Evolutionary conservation across 345 rosid genomes (phyloP).

Genomic region (Euphorbia lathyris): DNA sequence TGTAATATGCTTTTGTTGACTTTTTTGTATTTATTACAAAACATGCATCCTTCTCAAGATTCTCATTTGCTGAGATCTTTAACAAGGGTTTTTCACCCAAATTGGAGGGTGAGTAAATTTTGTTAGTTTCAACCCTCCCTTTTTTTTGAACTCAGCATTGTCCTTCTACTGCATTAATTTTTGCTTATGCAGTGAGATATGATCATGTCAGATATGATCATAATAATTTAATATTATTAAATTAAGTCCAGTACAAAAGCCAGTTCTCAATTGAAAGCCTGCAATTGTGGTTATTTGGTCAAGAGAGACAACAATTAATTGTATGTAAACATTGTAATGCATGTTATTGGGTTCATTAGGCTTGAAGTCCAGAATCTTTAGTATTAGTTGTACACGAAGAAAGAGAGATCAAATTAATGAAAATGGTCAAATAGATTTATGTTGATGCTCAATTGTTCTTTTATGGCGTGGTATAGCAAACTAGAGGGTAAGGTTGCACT

Average conservation of each 20-base stretch:
- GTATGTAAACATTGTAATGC: not conserved
- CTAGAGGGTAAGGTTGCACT: slow-evolving; percentile 83
- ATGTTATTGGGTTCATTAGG: not conserved
- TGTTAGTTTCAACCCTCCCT: not conserved
- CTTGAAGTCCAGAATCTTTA: not conserved
- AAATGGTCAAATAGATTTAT: slow-evolving; percentile 1
- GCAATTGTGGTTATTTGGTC: no score
- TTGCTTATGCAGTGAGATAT: not conserved
- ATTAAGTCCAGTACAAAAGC: not conserved
- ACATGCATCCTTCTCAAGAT: slow-evolving; percentile 16
- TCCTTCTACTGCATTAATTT: not conserved
- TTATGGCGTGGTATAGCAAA: slow-evolving; percentile 35
- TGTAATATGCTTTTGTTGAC: not conserved
- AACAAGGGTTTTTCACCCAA: slow-evolving; percentile 27
- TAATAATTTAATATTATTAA: no score
- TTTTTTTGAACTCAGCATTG: not conserved
- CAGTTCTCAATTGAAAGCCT: not conserved
- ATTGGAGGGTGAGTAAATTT: slow-evolving; percentile 19
- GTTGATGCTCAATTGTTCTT: not conserved
- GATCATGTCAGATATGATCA: no score
- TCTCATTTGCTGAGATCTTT: slow-evolving; percentile 15
- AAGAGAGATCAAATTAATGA: not conserved
- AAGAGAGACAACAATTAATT: no score
- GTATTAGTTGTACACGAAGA: not conserved
- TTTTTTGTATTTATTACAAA: slow-evolving; percentile 1